Percentiles rank a stretch among this genome's conserved stretches.
These are phyloP conservation scores for Pisolithus marmoratus DNA, from an alignment of 768 basidiomycete genomes.

Conservation along the genomic window DNA sequence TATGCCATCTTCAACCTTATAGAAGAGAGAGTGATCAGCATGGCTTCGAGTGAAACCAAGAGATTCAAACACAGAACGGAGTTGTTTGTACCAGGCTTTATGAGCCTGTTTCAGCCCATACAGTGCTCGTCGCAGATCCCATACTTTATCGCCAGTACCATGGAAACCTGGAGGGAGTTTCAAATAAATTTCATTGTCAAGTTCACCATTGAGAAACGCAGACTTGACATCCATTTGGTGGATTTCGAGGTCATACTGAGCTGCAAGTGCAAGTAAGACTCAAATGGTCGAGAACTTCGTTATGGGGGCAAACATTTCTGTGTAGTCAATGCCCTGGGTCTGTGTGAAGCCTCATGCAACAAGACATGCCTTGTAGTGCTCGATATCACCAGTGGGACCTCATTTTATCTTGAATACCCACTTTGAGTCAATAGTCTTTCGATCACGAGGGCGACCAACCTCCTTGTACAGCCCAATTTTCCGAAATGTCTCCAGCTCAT, in stretches of 20 bases:
- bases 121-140: neutral
- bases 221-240: conserved; percentile 24
- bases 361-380: conserved; percentile 33
- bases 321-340: conserved; percentile 30
- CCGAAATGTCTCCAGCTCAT: neutral
- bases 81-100: neutral
- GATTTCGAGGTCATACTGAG: conserved; percentile 4
- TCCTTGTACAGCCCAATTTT: conserved; percentile 1
- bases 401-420: conserved; percentile 5
- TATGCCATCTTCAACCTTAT: neutral
- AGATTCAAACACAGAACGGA: too few species aligned
- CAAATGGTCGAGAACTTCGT: conserved; percentile 17
- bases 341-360: conserved; percentile 33
- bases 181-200: conserved; percentile 25
- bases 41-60: neutral
- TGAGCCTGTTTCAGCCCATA: conserved; percentile 5
- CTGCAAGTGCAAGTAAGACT: conserved; percentile 10
- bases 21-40: neutral
- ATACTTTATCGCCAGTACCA: neutral
- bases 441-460: neutral
- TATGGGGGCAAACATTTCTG: conserved; percentile 27
- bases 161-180: conserved; percentile 12
- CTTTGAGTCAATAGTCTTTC: neutral
- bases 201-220: conserved; percentile 16
- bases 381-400: conserved; percentile 20